Evolutionary conservation across 2,329 filamentous ascomycete species (phyloP).

Genomic region (Daldinia sp.): DNA sequence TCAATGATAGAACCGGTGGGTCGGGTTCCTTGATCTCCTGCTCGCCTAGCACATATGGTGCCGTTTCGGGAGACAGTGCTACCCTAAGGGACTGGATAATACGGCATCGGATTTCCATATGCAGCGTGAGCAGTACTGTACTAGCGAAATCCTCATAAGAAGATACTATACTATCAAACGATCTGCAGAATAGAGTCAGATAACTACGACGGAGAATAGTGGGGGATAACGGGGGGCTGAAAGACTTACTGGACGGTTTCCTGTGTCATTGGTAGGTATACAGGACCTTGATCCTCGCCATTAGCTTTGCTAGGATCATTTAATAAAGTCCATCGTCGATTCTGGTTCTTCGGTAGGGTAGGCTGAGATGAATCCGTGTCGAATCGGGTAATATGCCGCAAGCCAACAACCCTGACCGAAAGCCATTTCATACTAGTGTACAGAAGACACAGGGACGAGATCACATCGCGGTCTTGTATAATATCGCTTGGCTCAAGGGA

Average conservation of each 20-base stretch:
- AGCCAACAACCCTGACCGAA: conserved; percentile 80
- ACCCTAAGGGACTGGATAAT: conserved; percentile 81
- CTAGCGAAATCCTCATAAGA: conserved; percentile 85
- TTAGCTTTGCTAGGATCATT: conserved; percentile 70
- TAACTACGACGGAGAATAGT: not conserved
- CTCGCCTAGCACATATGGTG: conserved; percentile 72
- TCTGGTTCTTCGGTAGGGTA: conserved; percentile 67
- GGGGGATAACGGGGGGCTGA: not conserved
- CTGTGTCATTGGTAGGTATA: conserved; percentile 88
- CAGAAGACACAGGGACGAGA: conserved; percentile 85
- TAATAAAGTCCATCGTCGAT: conserved; percentile 85
- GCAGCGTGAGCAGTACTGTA: conserved; percentile 84
- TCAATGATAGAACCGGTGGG: conserved; percentile 83
- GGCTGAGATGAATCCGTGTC: conserved; percentile 74
- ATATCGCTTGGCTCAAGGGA: conserved; percentile 82
- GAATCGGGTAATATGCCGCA: conserved; percentile 84
- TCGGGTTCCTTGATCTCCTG: conserved; percentile 83
- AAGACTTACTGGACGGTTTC: conserved; percentile 80
- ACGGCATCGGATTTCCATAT: conserved; percentile 88
- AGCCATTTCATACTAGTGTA: conserved; percentile 99
- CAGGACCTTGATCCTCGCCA: conserved; percentile 70
- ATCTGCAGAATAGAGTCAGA: conserved; percentile 59
- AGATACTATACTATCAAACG: conserved; percentile 87
- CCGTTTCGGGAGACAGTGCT: conserved; percentile 70
- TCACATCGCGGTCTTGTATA: conserved; percentile 88